phyloP scores from a whole-genome alignment of 2,329 filamentous ascomycete genomes.

The Aureobasidium sp. region DNA sequence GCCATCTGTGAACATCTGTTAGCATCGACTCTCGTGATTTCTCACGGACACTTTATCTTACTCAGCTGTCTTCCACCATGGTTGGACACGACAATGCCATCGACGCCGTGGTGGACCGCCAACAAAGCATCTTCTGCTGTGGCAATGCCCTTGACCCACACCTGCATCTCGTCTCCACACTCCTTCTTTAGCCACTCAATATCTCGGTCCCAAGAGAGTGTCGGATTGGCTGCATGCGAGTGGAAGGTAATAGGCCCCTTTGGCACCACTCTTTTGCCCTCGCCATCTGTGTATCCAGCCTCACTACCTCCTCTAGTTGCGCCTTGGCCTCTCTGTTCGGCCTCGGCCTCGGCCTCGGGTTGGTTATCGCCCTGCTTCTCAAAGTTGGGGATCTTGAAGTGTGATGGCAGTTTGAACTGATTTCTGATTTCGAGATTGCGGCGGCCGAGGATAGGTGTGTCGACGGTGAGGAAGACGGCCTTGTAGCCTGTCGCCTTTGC shows the following conservation, averaged over 20 bases:
- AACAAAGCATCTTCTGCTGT: constrained; percentile 36
- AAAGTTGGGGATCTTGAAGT: constrained; percentile 31
- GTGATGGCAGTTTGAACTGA: constrained; percentile 36
- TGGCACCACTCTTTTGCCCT: constrained; percentile 20
- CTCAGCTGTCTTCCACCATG: constrained; percentile 36
- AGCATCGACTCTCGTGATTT: not conserved
- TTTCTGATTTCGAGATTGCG: constrained; percentile 49
- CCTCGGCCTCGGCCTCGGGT: constrained; percentile 16
- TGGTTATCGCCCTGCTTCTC: constrained; percentile 20
- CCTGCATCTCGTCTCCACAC: constrained; percentile 39
- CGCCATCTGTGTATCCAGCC: constrained; percentile 19
- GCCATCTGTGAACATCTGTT: constrained; percentile 34
- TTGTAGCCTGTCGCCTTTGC: constrained; percentile 41
- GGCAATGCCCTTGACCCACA: constrained; percentile 39
- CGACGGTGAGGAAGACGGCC: constrained; percentile 49
- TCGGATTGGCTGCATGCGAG: constrained; percentile 33
- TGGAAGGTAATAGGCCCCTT: constrained; percentile 32
- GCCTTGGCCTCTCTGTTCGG: constrained; percentile 12
- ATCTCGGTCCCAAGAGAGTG: constrained; percentile 39
- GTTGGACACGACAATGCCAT: constrained; percentile 45
- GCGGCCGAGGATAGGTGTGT: constrained; percentile 47
- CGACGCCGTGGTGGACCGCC: constrained; percentile 36
- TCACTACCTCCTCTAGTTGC: constrained; percentile 16
- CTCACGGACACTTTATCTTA: not conserved
- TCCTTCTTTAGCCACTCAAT: constrained; percentile 42